A percentile compares a stretch with the other conserved stretches of the same genome.
Evolutionary conservation across 1,284 basidiomycete genomes (phyloP).

Genomic region (Cerrena zonata): DNA sequence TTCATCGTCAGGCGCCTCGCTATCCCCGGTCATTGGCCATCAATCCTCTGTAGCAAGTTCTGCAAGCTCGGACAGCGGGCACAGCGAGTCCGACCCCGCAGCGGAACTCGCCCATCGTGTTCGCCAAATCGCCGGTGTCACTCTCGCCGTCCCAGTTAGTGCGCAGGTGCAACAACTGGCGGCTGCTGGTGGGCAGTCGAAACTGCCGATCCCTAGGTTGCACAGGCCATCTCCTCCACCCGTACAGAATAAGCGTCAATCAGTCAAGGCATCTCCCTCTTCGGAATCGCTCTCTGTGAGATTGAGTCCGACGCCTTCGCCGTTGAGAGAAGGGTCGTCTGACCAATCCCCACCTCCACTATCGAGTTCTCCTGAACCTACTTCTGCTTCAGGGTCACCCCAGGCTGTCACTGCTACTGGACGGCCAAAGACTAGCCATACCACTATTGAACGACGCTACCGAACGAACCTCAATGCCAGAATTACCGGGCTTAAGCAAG

Average conservation of each 20-base stretch:
- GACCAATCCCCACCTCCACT: conserved; percentile 12
- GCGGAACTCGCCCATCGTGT: conserved; percentile 53
- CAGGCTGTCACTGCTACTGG: conserved; percentile 26
- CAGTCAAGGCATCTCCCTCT: conserved; percentile 29
- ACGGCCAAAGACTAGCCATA: conserved; percentile 82
- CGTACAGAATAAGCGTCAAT: conserved; percentile 14
- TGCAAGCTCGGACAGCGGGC: conserved; percentile 21
- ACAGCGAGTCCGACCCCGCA: conserved; percentile 34
- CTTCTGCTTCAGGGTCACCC: conserved; percentile 16
- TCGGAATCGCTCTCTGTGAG: conserved; percentile 26
- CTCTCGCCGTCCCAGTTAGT: conserved; percentile 51
- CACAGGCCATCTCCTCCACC: conserved; percentile 20
- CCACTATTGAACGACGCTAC: conserved; percentile 85
- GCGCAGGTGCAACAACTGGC: conserved; percentile 29
- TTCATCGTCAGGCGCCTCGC: conserved; percentile 29
- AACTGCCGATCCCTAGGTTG: conserved; percentile 32
- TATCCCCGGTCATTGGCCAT: conserved; percentile 17
- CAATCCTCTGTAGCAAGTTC: conserved; percentile 17
- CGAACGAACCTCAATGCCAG: conserved; percentile 87
- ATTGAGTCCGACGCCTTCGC: conserved; percentile 30
- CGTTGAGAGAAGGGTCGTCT: conserved; percentile 20
- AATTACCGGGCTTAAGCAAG: conserved; percentile 75
- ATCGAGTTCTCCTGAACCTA: conserved; percentile 15
- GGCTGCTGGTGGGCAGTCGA: conserved; percentile 26
- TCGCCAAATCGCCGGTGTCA: conserved; percentile 54